Percentiles rank a stretch among this genome's conserved stretches.
phyloP scores from a whole-genome alignment of 805 yeast species.

The Wickerhamomyces bovis region DNA sequence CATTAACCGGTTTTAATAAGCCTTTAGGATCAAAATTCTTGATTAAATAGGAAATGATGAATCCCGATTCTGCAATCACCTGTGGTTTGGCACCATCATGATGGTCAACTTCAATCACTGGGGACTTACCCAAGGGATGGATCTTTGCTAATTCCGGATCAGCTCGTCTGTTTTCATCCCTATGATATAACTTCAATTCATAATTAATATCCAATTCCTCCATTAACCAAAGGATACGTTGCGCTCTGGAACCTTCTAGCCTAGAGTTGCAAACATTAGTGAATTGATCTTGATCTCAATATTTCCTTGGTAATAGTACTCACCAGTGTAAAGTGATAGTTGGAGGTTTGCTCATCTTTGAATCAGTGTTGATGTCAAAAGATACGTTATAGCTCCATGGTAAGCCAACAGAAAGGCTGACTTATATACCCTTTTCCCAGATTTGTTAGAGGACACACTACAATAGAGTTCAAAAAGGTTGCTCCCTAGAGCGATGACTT shows the following conservation, averaged over 20 bases:
- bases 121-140: slow-evolving; percentile 62
- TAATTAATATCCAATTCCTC: slow-evolving; percentile 54
- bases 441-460: no score
- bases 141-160: slow-evolving; percentile 43
- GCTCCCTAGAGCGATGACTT: no score
- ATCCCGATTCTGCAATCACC: slow-evolving; percentile 54
- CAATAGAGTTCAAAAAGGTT: no score
- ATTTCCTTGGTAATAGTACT: neutral
- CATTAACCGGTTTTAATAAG: slow-evolving; percentile 32
- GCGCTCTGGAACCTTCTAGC: slow-evolving; percentile 45
- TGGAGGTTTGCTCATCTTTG: slow-evolving; percentile 2
- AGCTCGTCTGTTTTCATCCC: slow-evolving; percentile 44
- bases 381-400: no score
- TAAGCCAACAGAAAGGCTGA: no score
- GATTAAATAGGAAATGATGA: slow-evolving; percentile 47
- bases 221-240: slow-evolving; percentile 58
- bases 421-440: no score
- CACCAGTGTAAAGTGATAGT: slow-evolving; percentile 19
- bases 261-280: slow-evolving; percentile 1
- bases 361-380: no score
- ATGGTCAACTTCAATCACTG: slow-evolving; percentile 45
- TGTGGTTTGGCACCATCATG: slow-evolving; percentile 22
- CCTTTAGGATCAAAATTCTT: slow-evolving; percentile 40
- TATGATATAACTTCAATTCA: slow-evolving; percentile 44
- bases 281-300: neutral